A percentile compares a stretch with the other conserved stretches of the same genome.
Evolutionary conservation across 192 early-diverging fungal genomes (phyloP).

Genomic region (Spizellomyces punctatus): DNA sequence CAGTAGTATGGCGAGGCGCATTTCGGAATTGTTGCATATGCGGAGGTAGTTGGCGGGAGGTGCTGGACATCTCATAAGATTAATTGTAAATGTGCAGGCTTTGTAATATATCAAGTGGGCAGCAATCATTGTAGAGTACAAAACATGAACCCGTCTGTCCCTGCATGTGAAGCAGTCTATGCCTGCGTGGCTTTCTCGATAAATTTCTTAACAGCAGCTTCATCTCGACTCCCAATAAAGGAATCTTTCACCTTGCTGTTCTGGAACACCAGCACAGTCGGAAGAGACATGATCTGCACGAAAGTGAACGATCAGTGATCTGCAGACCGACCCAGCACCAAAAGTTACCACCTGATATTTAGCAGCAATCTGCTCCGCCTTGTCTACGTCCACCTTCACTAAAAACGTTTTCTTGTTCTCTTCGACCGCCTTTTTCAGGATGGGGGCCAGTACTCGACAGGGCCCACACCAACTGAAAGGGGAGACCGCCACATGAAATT

Average conservation of each 20-base stretch:
- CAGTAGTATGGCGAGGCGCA: neutral
- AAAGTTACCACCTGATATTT: slow-evolving; percentile 58
- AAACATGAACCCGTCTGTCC: too few species aligned
- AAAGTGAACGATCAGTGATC: neutral
- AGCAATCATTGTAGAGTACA: too few species aligned
- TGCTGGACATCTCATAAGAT: neutral
- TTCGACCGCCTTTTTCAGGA: slow-evolving; percentile 65
- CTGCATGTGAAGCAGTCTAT: neutral
- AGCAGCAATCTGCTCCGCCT: slow-evolving; percentile 56
- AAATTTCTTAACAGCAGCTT: slow-evolving; percentile 57
- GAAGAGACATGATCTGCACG: slow-evolving; percentile 65
- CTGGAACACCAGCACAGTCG: slow-evolving; percentile 75
- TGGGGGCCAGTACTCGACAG: slow-evolving; percentile 75
- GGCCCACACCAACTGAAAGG: slow-evolving; percentile 77
- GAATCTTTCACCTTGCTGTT: slow-evolving; percentile 61
- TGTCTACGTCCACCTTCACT: slow-evolving; percentile 79
- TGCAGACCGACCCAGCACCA: too few species aligned
- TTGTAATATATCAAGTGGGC: too few species aligned
- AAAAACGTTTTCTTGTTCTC: slow-evolving; percentile 68
- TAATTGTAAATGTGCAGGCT: too few species aligned
- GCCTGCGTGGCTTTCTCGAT: slow-evolving; percentile 36
- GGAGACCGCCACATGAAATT: neutral
- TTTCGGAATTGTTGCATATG: neutral
- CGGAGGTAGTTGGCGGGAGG: neutral
- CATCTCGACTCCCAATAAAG: slow-evolving; percentile 66